Evolutionary conservation across 306 rosid species (phyloP), one percentile per base, ranked within the genome.

Genomic region (Corylus americana): DNA sequence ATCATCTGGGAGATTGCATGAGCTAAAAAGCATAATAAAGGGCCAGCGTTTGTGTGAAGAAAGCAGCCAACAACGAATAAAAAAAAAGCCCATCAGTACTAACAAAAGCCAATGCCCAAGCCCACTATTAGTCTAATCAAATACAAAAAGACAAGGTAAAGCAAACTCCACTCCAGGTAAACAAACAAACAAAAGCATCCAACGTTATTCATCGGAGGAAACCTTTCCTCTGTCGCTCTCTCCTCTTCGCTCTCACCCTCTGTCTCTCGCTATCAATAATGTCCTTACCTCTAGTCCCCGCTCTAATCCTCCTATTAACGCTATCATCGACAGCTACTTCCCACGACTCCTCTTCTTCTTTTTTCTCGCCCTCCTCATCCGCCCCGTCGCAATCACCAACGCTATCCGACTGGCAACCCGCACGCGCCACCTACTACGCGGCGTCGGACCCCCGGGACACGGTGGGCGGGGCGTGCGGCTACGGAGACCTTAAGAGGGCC

Each of bases 381-480:
- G 0, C n/a, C 64, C 13, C 91, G 4, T 70, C 87, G 0, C 27
- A 92, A 0, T 84, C 88, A 4, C 35, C 89, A 0, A 29, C 71
- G n/a, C 74, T 80, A 67, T 45, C 87, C 11, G 97, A 91, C 55
- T 94, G 98, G 98, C 87, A 86, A 85, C 84, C 97, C 12, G 98
- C 97, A 0, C 94, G 83, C 20, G 98, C 98, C 72, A 94, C 98
- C 66, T 92, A 86, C 93, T 94, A 92, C 90, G 97, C 97, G 4
- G 93, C 97, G 16, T 74, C 78, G 7, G 97, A 94, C 86, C 98
- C 97, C 35, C 89, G 97, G 0, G 98, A 92, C 83, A 62, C 83
- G 0, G 97, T 92, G 0, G 97, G 98, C 29, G 98, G 98, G 39
- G 98, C 98, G 42, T 94, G 98, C 50, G 98, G 98, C 4, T 94